Conservation (phyloP, 2,329 filamentous ascomycete genomes). For the Colletotrichum sidae region DNA sequence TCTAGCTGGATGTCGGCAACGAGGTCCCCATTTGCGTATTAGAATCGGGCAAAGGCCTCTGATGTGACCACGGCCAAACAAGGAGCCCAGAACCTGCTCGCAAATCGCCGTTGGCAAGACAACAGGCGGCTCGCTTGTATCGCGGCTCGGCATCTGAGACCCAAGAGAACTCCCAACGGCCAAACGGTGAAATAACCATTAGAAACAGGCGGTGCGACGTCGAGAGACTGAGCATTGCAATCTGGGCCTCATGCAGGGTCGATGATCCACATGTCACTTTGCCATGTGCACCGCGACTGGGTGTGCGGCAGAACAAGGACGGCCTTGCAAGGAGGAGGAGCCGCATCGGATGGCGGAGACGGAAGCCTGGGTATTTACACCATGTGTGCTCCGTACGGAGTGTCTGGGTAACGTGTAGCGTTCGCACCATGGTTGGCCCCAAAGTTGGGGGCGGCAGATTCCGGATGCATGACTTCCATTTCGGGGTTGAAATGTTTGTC, state of each 20-base stretch:
- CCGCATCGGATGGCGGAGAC: neutral
- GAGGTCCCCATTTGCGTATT: too few relatives aligned
- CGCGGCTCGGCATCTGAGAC: slow-evolving; percentile 29
- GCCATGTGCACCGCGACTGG: neutral
- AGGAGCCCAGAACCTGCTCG: neutral
- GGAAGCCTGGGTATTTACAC: neutral
- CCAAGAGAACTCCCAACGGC: slow-evolving; percentile 9
- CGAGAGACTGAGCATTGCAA: neutral
- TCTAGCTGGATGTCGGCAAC: too few relatives aligned
- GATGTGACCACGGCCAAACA: too few relatives aligned
- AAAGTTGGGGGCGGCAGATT: too few relatives aligned
- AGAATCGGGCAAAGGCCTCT: too few relatives aligned
- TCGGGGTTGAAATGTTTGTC: neutral
- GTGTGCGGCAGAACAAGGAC: neutral
- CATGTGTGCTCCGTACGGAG: neutral
- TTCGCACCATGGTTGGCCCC: too few relatives aligned
- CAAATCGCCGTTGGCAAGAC: slow-evolving; percentile 1
- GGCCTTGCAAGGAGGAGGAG: neutral
- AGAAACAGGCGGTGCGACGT: slow-evolving; percentile 6
- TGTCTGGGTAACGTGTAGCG: too few relatives aligned
- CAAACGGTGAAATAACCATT: neutral
- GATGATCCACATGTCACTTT: neutral
- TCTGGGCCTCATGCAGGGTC: neutral
- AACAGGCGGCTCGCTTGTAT: neutral
- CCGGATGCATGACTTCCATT: neutral